A percentile compares a stretch with the other conserved stretches of the same genome.
Evolutionary conservation across 2,329 filamentous ascomycete species (phyloP).

Genomic region (Diaporthe vexans): DNA sequence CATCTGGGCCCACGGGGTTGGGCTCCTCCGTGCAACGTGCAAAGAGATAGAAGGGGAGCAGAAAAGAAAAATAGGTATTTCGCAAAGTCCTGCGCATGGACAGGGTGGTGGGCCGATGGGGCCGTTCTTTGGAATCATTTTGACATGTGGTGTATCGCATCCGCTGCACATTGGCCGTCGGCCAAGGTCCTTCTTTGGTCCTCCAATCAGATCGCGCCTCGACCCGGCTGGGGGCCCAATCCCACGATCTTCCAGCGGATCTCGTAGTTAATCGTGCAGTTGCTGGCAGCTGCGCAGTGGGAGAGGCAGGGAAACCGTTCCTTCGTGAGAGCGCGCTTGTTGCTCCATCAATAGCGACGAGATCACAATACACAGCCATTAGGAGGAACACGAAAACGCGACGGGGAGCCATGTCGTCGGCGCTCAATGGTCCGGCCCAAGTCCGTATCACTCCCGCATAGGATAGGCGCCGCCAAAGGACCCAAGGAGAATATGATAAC

Average conservation of each 20-base stretch:
- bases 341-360: background rate
- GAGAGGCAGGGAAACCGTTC: no score
- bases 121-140: slow-evolving; percentile 40
- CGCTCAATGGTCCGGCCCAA: background rate
- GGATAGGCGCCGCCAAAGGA: background rate
- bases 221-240: background rate
- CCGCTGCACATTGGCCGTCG: slow-evolving; percentile 4
- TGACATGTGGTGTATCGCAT: slow-evolving; percentile 20
- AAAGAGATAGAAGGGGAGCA: background rate
- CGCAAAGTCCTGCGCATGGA: slow-evolving; percentile 41
- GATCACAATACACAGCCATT: background rate
- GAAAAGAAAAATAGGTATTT: background rate
- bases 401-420: background rate
- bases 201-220: background rate
- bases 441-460: background rate
- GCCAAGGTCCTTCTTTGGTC: background rate
- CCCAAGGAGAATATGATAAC: background rate
- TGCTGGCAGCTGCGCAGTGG: background rate
- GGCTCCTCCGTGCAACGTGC: no score
- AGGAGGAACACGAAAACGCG: background rate
- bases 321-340: background rate
- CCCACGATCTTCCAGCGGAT: slow-evolving; percentile 27
- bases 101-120: slow-evolving; percentile 8
- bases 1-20: background rate
- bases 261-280: slow-evolving; percentile 35